Evolutionary conservation across 2,329 filamentous ascomycete species (phyloP).

Genomic region (Penicillium italicum): DNA sequence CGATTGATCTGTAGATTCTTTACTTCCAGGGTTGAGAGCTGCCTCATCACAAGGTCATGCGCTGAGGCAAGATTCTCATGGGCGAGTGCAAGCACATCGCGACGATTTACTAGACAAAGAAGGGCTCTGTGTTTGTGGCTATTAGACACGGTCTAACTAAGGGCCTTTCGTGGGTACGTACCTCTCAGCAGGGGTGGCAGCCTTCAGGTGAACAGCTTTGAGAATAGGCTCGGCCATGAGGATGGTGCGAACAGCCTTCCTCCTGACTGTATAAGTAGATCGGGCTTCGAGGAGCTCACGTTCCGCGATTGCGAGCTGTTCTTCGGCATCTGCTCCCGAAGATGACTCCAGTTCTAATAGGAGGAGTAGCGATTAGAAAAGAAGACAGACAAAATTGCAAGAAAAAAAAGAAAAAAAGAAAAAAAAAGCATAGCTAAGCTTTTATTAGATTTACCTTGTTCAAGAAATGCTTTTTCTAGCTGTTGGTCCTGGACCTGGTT

Average conservation of each 20-base stretch:
- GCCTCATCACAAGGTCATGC: conserved; percentile 50
- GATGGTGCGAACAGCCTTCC: conserved; percentile 65
- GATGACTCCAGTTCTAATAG: conserved; percentile 33
- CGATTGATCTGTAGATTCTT: conserved; percentile 56
- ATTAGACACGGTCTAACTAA: conserved; percentile 10
- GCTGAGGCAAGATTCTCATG: conserved; percentile 59
- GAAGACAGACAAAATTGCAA: background rate
- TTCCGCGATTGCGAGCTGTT: conserved; percentile 54
- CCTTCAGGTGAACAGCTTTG: conserved; percentile 69
- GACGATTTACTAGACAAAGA: conserved; percentile 61
- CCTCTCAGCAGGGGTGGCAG: conserved; percentile 65
- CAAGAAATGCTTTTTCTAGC: conserved; percentile 66
- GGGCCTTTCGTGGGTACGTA: conserved; percentile 36
- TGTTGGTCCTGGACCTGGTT: conserved; percentile 68
- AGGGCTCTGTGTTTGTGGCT: conserved; percentile 55
- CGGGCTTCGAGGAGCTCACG: conserved; percentile 66
- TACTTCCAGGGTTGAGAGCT: conserved; percentile 56
- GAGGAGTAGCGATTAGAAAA: conserved; percentile 1
- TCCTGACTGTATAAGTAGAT: conserved; percentile 65
- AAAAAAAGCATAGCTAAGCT: conserved; percentile 2
- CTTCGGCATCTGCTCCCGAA: conserved; percentile 52
- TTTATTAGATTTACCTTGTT: conserved; percentile 36
- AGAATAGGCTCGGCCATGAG: conserved; percentile 71
- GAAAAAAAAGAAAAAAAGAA: background rate
- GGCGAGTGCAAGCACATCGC: conserved; percentile 63